Conservation (phyloP, 345 rosid genomes). For the Diplotaxis tenuifolia region DNA sequence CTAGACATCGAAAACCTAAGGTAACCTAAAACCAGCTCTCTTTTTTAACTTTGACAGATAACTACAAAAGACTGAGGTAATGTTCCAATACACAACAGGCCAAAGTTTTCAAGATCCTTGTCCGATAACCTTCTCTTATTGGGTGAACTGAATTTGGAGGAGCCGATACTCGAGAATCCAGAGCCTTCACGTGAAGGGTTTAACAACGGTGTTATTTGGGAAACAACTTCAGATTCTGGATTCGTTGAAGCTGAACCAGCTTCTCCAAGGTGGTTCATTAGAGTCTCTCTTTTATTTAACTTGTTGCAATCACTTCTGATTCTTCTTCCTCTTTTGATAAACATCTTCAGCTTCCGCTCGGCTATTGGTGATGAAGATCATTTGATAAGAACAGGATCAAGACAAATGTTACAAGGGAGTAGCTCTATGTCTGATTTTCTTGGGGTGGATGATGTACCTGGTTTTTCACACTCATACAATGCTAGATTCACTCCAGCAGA, state of each 20-base stretch:
- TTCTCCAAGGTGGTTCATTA: slow-evolving; percentile 24
- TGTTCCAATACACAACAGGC: slow-evolving; percentile 28
- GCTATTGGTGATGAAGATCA: slow-evolving; percentile 15
- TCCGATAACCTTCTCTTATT: slow-evolving; percentile 30
- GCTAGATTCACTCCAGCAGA: slow-evolving; percentile 30
- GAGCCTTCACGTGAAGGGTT: slow-evolving; percentile 31
- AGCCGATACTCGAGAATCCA: slow-evolving; percentile 10
- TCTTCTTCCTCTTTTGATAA: background rate
- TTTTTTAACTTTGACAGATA: background rate
- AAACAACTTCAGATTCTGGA: slow-evolving; percentile 22
- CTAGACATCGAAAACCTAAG: slow-evolving; percentile 27
- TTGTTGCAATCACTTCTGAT: background rate
- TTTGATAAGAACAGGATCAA: slow-evolving; percentile 18
- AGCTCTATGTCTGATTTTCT: slow-evolving; percentile 11
- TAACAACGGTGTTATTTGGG: slow-evolving; percentile 28
- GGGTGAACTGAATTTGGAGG: slow-evolving; percentile 31
- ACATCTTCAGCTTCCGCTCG: slow-evolving; percentile 21
- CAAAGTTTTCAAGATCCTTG: slow-evolving; percentile 33
- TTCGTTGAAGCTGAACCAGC: slow-evolving; percentile 30
- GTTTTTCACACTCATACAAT: slow-evolving; percentile 25
- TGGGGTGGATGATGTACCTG: slow-evolving; percentile 24
- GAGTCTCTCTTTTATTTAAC: slow-evolving; percentile 1
- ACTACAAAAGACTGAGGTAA: background rate
- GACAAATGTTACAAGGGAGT: slow-evolving; percentile 19
- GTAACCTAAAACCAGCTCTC: slow-evolving; percentile 15